Base-by-base conservation (phyloP, 345 rosid species). In the Gossypium arboreum region DNA sequence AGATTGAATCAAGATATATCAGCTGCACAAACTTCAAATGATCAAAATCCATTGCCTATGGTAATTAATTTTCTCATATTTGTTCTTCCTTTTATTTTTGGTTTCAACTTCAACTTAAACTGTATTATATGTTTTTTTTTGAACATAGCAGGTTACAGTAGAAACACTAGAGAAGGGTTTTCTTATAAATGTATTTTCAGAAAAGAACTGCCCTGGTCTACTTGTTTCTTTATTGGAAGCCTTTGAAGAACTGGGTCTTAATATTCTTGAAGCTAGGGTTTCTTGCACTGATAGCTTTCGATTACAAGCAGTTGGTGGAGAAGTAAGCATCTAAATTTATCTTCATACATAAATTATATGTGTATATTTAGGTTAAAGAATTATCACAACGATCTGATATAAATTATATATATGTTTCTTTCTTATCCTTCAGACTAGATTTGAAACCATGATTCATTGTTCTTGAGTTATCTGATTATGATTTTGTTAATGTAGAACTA, bases 201-300 rank as follows among this genome's bases (percentile, higher is more conserved):
- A 81, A 56, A 85, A 85, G 81, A 86, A 85, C 74, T 90, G 95
- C 59, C 90, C 91, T 1, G 97, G 97, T 27, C 76, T 92, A 80
- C 94, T 94, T 47, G 97, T 89, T 72, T 85, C 89, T 20, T 79
- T 94, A 25, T 80, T 94, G 34, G 97, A 94, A 85, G 88, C 91
- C 58, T 91, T 94, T 77, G 98, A 94, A 61, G 95, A 92, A 56
- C 73, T 92, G 70, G 89, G 92, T 29, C 92, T 94, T 34, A 85
- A 84, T 79, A 87, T 94, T 74, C 86, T 84, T 16, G 97, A 94
- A 81, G 97, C 98, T 87, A 92, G 94, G 93, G 97, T 83, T 92
- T 91, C 97, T 78, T 94, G 97, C 82, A 80, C 93, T 0, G 93
- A 94, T 39, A 82, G 79, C 12, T 94, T 94, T 65, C 83, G 77